Evolutionary conservation across 441 rosid genomes (phyloP).

Genomic region (Pelargonium citronellum): DNA sequence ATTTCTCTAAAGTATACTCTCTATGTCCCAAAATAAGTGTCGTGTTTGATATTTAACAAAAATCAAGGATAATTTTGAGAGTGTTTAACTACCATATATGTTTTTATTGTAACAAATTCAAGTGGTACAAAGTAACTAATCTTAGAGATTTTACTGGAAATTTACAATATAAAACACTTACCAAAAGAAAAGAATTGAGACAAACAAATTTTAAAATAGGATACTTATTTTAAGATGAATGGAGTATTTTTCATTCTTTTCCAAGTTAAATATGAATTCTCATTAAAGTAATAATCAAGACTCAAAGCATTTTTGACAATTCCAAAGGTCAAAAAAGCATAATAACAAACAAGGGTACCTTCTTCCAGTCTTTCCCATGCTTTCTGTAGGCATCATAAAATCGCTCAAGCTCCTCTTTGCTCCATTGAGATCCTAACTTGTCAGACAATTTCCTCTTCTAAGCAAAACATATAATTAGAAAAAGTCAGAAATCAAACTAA

Average conservation of each 20-base stretch:
- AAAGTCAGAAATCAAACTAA: not conserved
- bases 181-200: no score
- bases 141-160: not conserved
- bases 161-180: no score
- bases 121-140: no score
- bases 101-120: not conserved
- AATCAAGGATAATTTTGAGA: no score
- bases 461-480: slow-evolving; percentile 18
- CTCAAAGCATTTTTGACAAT: not conserved
- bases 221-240: no score
- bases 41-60: no score
- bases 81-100: no score
- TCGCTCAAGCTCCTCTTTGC: slow-evolving; percentile 62
- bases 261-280: not conserved
- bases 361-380: slow-evolving; percentile 76
- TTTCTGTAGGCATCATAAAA: slow-evolving; percentile 75
- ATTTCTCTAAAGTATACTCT: not conserved
- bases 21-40: no score
- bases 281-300: not conserved
- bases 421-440: slow-evolving; percentile 86
- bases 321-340: slow-evolving; percentile 2
- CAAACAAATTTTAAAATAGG: no score
- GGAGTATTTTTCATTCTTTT: not conserved
- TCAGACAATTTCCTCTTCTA: slow-evolving; percentile 64
- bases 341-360: slow-evolving; percentile 34